Percentiles rank a stretch among this genome's conserved stretches.
Evolutionary conservation across 345 rosid species (phyloP).

Genomic region (Populus pruinosa): DNA sequence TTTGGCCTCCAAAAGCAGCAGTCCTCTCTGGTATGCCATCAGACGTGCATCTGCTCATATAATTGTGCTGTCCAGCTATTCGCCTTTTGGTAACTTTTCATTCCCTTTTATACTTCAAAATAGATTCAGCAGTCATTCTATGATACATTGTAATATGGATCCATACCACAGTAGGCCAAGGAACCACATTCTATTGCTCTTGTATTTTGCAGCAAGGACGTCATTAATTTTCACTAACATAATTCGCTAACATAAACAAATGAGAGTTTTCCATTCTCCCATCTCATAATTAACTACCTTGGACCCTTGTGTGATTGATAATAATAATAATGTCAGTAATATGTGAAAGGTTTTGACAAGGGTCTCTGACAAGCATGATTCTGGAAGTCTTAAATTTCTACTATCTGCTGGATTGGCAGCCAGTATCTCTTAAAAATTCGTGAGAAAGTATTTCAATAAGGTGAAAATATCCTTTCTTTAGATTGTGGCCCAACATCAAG

Average conservation of each 20-base stretch:
- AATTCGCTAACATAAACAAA: background rate
- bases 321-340: background rate
- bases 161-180: background rate
- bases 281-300: background rate
- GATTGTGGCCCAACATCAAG: background rate
- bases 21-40: conserved; percentile 84
- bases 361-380: background rate
- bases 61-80: conserved; percentile 91
- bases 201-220: background rate
- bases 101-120: background rate
- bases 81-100: conserved; percentile 73
- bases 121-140: background rate
- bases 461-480: too few species aligned
- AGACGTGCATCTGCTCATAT: conserved; percentile 94
- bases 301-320: background rate
- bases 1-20: conserved; percentile 71
- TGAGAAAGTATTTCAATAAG: too few species aligned
- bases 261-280: background rate
- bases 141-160: background rate
- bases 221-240: background rate
- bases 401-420: background rate
- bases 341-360: background rate
- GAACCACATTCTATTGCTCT: background rate
- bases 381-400: background rate
- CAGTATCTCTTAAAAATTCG: background rate